Evolutionary conservation across 2,329 filamentous ascomycete genomes (phyloP).

Genomic region (Aureobasidium sp.): DNA sequence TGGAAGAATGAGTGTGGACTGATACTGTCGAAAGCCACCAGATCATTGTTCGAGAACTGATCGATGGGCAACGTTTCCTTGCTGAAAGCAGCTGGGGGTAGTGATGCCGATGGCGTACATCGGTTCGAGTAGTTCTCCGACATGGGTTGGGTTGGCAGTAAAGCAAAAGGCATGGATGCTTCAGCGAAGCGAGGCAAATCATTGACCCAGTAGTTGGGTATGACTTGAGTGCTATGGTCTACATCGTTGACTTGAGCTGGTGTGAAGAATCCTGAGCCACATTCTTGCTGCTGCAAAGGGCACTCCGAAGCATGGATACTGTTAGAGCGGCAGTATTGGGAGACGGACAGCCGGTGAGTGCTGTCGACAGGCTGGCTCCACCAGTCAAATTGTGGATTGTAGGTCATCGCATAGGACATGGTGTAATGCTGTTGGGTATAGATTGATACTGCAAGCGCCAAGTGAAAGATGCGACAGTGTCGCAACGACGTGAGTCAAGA

Average conservation of each 20-base stretch:
- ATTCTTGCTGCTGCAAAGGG: not conserved
- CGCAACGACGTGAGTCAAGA: not conserved
- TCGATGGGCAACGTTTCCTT: not conserved
- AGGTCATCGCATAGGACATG: not conserved
- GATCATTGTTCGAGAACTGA: not conserved
- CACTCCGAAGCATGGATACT: not conserved
- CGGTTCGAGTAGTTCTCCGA: not conserved
- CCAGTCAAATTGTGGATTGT: not conserved
- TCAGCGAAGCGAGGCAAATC: not conserved
- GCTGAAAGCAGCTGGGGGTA: conserved; percentile 6
- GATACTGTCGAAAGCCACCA: not conserved
- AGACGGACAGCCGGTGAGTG: not conserved
- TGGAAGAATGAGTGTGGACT: not conserved
- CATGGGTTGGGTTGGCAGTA: not conserved
- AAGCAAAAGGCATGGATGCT: not conserved
- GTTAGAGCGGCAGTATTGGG: not conserved
- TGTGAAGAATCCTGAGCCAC: not conserved
- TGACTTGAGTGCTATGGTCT: not conserved
- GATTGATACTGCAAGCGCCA: conserved; percentile 2
- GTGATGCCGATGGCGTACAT: not conserved
- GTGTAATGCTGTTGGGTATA: not conserved
- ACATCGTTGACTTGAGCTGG: not conserved
- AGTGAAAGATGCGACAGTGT: conserved; percentile 8
- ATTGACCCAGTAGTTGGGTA: not conserved
- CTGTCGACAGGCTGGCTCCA: conserved; percentile 3